Evolutionary conservation across 495 filamentous ascomycete species (phyloP), one percentile per base, ranked within the genome.

Genomic region (Hypoxylon cercidicola): DNA sequence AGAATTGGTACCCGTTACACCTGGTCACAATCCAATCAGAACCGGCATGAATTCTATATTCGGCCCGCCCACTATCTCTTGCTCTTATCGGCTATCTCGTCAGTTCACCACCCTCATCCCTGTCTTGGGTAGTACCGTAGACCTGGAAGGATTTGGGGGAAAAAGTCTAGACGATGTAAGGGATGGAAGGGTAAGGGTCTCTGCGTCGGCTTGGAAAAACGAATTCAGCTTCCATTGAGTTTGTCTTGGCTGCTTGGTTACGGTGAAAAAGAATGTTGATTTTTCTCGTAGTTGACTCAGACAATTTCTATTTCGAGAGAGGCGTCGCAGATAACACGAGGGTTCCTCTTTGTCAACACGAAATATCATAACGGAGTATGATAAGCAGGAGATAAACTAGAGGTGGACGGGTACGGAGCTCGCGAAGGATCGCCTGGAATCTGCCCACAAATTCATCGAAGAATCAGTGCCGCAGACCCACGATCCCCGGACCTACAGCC

Each of bases 1-100:
- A 50, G 49, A 47, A 45, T 46, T 56, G 34, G 55, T 51, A 32
- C 21, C 46, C 41, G 7, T 13, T 20, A 8, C 12, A 19, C 30
- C 3, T 32, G 8, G 30, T 32, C 10, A 11, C 30, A 32, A 7
- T n/a, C 60, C 60, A 68, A 68, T 60, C 45, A 64, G 40, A 64
- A 15, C n/a, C 21, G 28, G 12, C 32, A 28, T 47, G 18, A 56
- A 60, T 44, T 52, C 65, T 60, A 40, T 37, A 68, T 68, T 68
- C 65, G 65, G 60, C 40, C 65, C 65, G 65, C 60, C 30, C 51
- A 54, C 35, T 68, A 64, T 68, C 60, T 59, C 10, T 44, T 15
- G 30, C 45, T 56, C 60, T 64, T 64, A 64, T 68, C 65, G 59
- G 65, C 18, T 47, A 62, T 57, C 53, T 56, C 19, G 47, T 52